A percentile compares a stretch with the other conserved stretches of the same genome.
Conservation (phyloP, 495 filamentous ascomycete genomes). For the Daldinia vernicosa region DNA sequence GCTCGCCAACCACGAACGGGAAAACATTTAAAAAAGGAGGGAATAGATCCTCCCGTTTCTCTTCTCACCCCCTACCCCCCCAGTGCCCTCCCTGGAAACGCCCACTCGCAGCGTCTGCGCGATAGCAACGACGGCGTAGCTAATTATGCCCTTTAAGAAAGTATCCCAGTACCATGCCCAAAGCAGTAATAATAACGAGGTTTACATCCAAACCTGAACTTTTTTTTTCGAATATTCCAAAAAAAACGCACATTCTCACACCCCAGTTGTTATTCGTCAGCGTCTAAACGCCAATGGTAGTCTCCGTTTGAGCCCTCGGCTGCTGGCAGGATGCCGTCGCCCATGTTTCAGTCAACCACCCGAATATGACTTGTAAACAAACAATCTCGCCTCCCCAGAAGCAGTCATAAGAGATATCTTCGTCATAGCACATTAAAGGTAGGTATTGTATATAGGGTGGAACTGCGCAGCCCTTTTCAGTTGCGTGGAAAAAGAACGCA, state of each 20-base stretch:
- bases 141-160: constrained; percentile 18
- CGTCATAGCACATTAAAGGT: constrained; percentile 38
- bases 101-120: constrained; percentile 18
- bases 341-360: constrained; percentile 13
- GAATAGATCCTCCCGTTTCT: constrained; percentile 12
- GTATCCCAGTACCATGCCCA: constrained; percentile 14
- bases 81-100: constrained; percentile 4
- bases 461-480: background rate
- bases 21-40: constrained; percentile 12
- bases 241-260: constrained; percentile 1
- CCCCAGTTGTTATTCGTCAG: background rate
- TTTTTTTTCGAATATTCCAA: constrained; percentile 12
- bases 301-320: constrained; percentile 1
- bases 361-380: constrained; percentile 17
- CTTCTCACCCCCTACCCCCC: background rate
- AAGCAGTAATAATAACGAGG: background rate
- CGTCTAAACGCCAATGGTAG: background rate
- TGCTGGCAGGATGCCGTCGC: constrained; percentile 19
- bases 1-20: background rate
- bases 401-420: constrained; percentile 33
- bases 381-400: constrained; percentile 7
- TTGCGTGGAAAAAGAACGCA: constrained; percentile 21
- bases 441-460: constrained; percentile 33
- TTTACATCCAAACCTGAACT: background rate
- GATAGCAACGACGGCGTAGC: constrained; percentile 4